These are phyloP conservation scores for Teratosphaeria nubilosa DNA, from an alignment of 2,329 filamentous ascomycete genomes.

Conservation along the genomic window DNA sequence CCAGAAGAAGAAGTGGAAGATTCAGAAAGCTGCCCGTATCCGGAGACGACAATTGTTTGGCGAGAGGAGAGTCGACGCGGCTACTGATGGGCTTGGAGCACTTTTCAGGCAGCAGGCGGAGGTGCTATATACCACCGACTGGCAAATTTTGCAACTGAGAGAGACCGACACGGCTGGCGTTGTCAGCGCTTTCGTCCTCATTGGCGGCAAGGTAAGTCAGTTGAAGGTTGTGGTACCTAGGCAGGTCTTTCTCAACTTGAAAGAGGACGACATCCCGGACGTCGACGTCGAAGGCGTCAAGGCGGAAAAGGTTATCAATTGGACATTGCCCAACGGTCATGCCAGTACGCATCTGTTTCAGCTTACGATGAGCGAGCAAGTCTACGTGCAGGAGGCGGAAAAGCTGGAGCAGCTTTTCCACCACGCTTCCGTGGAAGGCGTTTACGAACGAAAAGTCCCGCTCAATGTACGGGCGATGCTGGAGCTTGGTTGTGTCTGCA, in stretches of 20 bases:
- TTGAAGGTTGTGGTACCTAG: slow-evolving; percentile 83
- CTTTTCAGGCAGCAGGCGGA: slow-evolving; percentile 91
- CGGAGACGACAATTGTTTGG: slow-evolving; percentile 87
- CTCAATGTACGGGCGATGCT: slow-evolving; percentile 78
- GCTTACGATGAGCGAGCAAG: slow-evolving; percentile 77
- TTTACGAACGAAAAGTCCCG: slow-evolving; percentile 90
- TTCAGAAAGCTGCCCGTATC: slow-evolving; percentile 81
- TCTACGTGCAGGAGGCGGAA: slow-evolving; percentile 74
- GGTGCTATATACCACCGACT: slow-evolving; percentile 78
- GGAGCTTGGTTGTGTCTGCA: slow-evolving; percentile 81
- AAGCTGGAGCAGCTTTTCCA: slow-evolving; percentile 78
- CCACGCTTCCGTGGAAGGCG: slow-evolving; percentile 88
- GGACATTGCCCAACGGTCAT: slow-evolving; percentile 90
- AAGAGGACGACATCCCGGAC: slow-evolving; percentile 75
- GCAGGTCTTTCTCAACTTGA: slow-evolving; percentile 84
- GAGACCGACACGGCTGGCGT: slow-evolving; percentile 76
- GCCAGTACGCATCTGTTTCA: slow-evolving; percentile 91
- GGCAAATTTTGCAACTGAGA: slow-evolving; percentile 85
- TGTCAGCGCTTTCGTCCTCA: slow-evolving; percentile 80
- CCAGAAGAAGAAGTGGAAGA: slow-evolving; percentile 98
- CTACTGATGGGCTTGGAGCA: slow-evolving; percentile 52
- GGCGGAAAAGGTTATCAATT: slow-evolving; percentile 86
- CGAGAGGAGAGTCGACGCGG: slow-evolving; percentile 56
- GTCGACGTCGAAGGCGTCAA: slow-evolving; percentile 77
- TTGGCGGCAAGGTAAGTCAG: slow-evolving; percentile 82